Base-by-base conservation (phyloP, 1,284 basidiomycete genomes). In the Earliella scabrosa region DNA sequence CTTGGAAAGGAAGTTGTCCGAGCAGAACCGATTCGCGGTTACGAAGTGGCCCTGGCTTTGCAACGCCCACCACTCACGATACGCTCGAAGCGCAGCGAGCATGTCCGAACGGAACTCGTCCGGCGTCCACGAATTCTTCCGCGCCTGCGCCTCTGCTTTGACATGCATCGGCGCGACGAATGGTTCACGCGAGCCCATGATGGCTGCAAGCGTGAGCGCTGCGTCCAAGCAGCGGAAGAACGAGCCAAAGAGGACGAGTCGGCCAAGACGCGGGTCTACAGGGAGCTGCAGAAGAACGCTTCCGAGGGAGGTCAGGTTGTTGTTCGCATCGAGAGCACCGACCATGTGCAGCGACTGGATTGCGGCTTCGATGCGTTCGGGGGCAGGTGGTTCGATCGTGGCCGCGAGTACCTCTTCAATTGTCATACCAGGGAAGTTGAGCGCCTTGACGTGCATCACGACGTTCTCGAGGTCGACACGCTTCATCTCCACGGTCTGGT, bases 401-500 rank as follows among this genome's bases (percentile, higher is more conserved):
- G 83, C 86, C 0, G 84, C 87, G 18, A 98, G 78, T 23, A 98
- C 95, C 54, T 95, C 89, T 69, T 97, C 92, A 18, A 93, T 92
- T 31, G 85, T 77, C 86, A 95, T 88, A 48, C 87, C 87, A 6
- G 94, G 92, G 71, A 98, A 92, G 68, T 95, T 90, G 44, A 98
- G 82, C n/a, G 95, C 96, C 68, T 97, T 98, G 75, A 98, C 87
- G 71, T 97, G 95, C 96, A 97, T 96, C 26, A 95, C 92, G 49
- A 96, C 89, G 68, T 95, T 93, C 71, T 87, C 94, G 64, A 95
- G 72, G 73, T 95, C 93, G n/a, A 90, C 86, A 29, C 95, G 85
- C 74, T 95, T 95, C 95, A 98, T 98, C 75, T 98, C 96, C 36
- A 98, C 96, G 0, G 88, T 90, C 73, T 96, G 94, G 68, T 97